Evolutionary conservation across 1,284 basidiomycete genomes (phyloP).

Genomic region (Sanghuangporus sanghuang): DNA sequence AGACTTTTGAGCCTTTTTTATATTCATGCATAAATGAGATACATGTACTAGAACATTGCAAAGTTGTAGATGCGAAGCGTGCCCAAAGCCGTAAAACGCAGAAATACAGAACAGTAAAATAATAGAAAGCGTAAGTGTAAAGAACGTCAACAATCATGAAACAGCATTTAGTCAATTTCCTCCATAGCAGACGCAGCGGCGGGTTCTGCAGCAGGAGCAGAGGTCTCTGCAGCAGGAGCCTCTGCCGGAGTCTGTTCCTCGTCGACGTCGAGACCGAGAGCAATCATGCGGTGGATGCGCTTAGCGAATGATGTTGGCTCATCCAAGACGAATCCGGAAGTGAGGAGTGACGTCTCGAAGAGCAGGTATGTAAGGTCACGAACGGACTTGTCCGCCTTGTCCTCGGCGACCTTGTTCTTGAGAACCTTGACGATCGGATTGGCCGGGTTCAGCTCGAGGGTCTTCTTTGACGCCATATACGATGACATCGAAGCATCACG

Average conservation of each 20-base stretch:
- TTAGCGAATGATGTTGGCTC: slow-evolving; percentile 93
- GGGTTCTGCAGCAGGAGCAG: slow-evolving; percentile 44
- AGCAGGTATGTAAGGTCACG: slow-evolving; percentile 93
- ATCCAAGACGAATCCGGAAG: slow-evolving; percentile 93
- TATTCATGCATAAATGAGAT: slow-evolving; percentile 3
- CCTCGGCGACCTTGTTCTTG: slow-evolving; percentile 90
- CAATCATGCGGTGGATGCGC: slow-evolving; percentile 98
- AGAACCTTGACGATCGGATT: slow-evolving; percentile 98
- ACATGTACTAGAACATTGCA: slow-evolving; percentile 5
- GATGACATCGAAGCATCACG: slow-evolving; percentile 99
- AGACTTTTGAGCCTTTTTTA: neutral
- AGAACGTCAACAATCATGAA: slow-evolving; percentile 8
- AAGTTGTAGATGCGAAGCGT: slow-evolving; percentile 1
- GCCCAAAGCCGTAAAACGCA: slow-evolving; percentile 9
- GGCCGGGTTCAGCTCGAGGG: slow-evolving; percentile 92
- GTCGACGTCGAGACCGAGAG: slow-evolving; percentile 80
- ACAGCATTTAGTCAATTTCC: slow-evolving; percentile 66
- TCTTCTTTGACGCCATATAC: slow-evolving; percentile 99
- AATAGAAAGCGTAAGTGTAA: slow-evolving; percentile 2
- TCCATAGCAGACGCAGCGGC: slow-evolving; percentile 72
- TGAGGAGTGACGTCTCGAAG: slow-evolving; percentile 95
- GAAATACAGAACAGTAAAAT: slow-evolving; percentile 8
- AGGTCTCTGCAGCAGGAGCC: slow-evolving; percentile 33
- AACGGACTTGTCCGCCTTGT: slow-evolving; percentile 98
- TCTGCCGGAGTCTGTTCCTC: slow-evolving; percentile 47